Evolutionary conservation across 108 stramenopile species (phyloP).

Genomic region (Cyclotella atomus): DNA sequence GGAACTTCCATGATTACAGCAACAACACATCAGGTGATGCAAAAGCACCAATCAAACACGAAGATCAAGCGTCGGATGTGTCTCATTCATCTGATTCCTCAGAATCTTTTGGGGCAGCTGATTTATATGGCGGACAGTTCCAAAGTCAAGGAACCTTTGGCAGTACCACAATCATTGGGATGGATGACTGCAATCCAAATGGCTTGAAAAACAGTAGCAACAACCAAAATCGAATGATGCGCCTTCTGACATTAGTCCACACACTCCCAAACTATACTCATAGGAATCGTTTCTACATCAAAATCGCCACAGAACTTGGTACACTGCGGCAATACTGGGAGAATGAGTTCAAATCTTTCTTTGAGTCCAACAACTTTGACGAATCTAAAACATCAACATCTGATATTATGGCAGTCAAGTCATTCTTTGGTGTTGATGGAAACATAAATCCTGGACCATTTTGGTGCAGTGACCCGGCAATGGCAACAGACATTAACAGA

Average conservation of each 20-base stretch:
- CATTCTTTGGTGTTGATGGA: constrained; percentile 46
- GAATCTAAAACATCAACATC: background rate
- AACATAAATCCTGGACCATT: constrained; percentile 27
- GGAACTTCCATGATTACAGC: background rate
- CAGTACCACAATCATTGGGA: constrained; percentile 15
- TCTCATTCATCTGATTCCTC: constrained; percentile 38
- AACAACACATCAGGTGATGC: background rate
- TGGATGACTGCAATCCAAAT: constrained; percentile 2
- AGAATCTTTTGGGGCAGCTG: constrained; percentile 14
- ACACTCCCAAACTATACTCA: constrained; percentile 23
- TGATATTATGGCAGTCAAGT: constrained; percentile 36
- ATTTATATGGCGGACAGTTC: constrained; percentile 9
- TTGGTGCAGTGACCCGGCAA: constrained; percentile 27
- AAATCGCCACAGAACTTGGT: constrained; percentile 26
- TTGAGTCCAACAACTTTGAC: constrained; percentile 5
- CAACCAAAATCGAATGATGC: constrained; percentile 16
- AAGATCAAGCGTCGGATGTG: constrained; percentile 17
- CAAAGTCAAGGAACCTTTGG: constrained; percentile 12
- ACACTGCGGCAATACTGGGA: constrained; percentile 30
- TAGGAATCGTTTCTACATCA: constrained; percentile 23
- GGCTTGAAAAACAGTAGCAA: too few relatives aligned
- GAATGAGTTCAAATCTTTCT: constrained; percentile 18
- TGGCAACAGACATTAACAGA: constrained; percentile 9
- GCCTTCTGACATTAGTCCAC: constrained; percentile 35
- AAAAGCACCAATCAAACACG: background rate